Base-by-base conservation (phyloP, 192 early-diverging fungal species). In the Umbelopsis sp. region DNA sequence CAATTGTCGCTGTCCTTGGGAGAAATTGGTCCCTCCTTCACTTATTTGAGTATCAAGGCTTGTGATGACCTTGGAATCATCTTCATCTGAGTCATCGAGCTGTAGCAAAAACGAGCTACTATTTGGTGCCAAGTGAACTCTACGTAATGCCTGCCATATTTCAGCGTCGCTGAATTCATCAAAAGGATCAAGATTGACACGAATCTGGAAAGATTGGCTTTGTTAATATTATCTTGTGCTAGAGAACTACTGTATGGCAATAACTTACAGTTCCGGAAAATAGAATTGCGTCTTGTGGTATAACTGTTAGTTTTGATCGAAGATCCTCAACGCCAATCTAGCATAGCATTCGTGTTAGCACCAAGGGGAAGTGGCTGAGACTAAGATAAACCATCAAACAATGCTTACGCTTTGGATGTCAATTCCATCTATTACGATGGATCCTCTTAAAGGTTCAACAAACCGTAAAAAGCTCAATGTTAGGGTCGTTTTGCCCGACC, bases 141-240 rank as follows among this genome's bases (percentile, higher is more conserved):
- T 65, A 10, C 64, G 47, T 15, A 77, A 46, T 15, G 71, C 65
- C 13, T 77, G 70, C 70, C 70, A 77, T 20, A 77, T 21, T 13
- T 72, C 81, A 8, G 80, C 83, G 49, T 95, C 92, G 11, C 76
- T 68, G 64, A 88, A 86, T 73, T 93, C 85, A 23, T 77, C 74
- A 69, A 93, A 85, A 9, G 94, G 95, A 70, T 97, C 95, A 51
- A 97, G 76, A 73, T 97, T 97, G 30, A 83, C 81, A 11, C 94
- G 82, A 48, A 95, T 79, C 75, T 77, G 37, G 1, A 1, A 16
- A 16, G 37, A 21, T 16, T 35, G 25, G 18, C 13, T 41, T 41
- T 9, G 10, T 9, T 41, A 41, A 41, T 6, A 41, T 41, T 6
- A 41, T 41, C 37, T 1, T 4, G 37, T 41, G 1, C 5, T 0